Base-by-base conservation (phyloP, 768 basidiomycete genomes). In the Boletus reticulatus region DNA sequence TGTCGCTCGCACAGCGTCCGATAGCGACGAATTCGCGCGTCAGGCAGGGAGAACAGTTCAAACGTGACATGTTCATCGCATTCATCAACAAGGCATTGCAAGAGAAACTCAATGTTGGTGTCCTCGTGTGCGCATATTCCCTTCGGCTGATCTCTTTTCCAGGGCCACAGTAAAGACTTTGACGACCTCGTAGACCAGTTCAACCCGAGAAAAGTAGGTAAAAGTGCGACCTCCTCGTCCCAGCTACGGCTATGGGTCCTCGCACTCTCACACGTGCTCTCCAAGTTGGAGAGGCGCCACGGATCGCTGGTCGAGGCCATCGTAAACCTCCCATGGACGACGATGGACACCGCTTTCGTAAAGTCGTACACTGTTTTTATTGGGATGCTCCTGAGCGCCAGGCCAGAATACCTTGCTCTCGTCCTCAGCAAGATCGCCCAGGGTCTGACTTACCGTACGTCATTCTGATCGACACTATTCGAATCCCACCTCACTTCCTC, bases 161-260 rank as follows among this genome's bases (percentile, higher is more conserved):
- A 96, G 90, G 89, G 92, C 42, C 77, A 80, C 54, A 78, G 78
- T 54, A 84, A 87, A 46, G 79, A 87, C 17, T 98, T 93, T 69
- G 87, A 97, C 59, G 90, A 95, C 59, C 85, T 99, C 32, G 85
- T 98, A 7, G 80, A 86, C 52, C 92, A 95, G 61, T 98, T 99
- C 70, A 84, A 83, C 61, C 77, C 78, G 3, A 76, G 78, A 59
- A 75, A 79, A 19, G 62, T 78, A 0, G 32, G 56, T 22, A 56
- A 63, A 39, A 64, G 72, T 50, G 57, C 65, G 7, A 63, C 71
- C 32, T 69, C 80, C 36, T 64, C 77, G 48, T 64, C 78, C 50
- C 84, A 92, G 60, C 73, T 95, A 44, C 84, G 88, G 12, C 74
- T 85, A 6, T 94, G 91, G 89, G 80, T 99, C 31, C 78, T 85